Percentiles rank a stretch among this genome's conserved stretches.
phyloP scores from a whole-genome alignment of 2,329 filamentous ascomycete genomes.

The Endoconidiophora laricicola region DNA sequence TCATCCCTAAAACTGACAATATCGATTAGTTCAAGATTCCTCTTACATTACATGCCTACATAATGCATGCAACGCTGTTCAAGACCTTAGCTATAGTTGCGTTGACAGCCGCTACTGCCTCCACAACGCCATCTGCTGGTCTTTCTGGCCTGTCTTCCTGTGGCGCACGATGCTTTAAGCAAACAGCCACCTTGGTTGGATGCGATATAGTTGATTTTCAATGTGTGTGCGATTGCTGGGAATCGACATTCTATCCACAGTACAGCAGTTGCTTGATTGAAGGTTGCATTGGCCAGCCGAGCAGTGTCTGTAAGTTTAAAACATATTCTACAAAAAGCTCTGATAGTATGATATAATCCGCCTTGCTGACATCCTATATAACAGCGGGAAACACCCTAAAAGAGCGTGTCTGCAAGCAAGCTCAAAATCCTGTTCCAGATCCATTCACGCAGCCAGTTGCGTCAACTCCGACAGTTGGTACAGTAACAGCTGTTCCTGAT shows the following conservation, averaged over 20 bases:
- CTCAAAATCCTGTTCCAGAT: too few species aligned
- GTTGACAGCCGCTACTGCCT: not conserved
- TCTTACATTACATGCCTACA: not conserved
- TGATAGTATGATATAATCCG: not conserved
- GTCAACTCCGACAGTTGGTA: not conserved
- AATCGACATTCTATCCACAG: slow-evolving; percentile 9
- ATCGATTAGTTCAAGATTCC: not conserved
- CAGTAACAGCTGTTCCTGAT: not conserved
- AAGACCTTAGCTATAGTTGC: not conserved
- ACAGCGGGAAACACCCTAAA: not conserved
- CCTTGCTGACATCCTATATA: not conserved
- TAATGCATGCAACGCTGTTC: not conserved
- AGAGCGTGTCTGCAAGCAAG: not conserved
- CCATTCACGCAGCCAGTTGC: not conserved
- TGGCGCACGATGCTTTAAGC: slow-evolving; percentile 10
- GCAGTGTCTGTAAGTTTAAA: slow-evolving; percentile 5
- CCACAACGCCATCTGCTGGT: not conserved
- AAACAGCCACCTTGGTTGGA: slow-evolving; percentile 9
- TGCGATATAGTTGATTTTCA: slow-evolving; percentile 8
- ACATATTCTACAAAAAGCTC: not conserved
- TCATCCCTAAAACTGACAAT: not conserved
- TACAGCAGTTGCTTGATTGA: slow-evolving; percentile 13
- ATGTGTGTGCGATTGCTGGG: slow-evolving; percentile 10
- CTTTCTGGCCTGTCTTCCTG: slow-evolving; percentile 12
- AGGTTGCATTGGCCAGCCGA: slow-evolving; percentile 7